phyloP scores from a whole-genome alignment of 768 basidiomycete species.

The Imleria badia region DNA sequence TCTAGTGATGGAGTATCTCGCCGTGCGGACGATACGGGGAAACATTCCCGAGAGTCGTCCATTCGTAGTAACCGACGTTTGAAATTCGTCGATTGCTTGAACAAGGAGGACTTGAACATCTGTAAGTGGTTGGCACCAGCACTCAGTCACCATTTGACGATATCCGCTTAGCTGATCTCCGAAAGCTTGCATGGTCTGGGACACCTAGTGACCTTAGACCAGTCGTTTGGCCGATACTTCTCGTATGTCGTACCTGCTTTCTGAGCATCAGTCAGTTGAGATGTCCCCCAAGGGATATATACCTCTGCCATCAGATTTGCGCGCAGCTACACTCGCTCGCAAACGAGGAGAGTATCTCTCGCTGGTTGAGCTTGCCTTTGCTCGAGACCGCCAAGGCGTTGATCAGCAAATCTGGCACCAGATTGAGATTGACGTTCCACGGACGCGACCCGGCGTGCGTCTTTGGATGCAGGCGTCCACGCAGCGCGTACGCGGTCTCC shows the following conservation, averaged over 20 bases:
- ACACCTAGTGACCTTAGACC: conserved; percentile 86
- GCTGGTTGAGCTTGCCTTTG: conserved; percentile 87
- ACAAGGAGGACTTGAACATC: conserved; percentile 77
- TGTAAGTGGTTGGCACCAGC: conserved; percentile 43
- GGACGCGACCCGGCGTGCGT: conserved; percentile 87
- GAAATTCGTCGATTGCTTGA: conserved; percentile 81
- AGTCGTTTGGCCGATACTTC: conserved; percentile 90
- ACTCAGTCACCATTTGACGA: conserved; percentile 2
- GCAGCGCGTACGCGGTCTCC: conserved; percentile 66
- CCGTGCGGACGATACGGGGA: conserved; percentile 44
- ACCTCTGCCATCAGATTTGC: conserved; percentile 76
- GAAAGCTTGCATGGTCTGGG: conserved; percentile 94
- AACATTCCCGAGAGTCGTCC: conserved; percentile 69
- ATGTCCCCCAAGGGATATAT: conserved; percentile 75
- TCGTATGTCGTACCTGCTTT: conserved; percentile 54
- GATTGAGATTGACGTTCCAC: conserved; percentile 96
- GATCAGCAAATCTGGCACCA: conserved; percentile 99
- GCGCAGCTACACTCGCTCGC: conserved; percentile 72
- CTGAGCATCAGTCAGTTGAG: conserved; percentile 5
- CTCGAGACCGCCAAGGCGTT: conserved; percentile 77
- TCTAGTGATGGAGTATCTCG: conserved; percentile 11
- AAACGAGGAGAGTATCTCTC: conserved; percentile 93
- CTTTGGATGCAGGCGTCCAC: conserved; percentile 91
- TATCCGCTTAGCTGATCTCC: conserved; percentile 60
- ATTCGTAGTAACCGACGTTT: conserved; percentile 75